Conservation (phyloP, 2,329 filamentous ascomycete species). For the Grosmannia huntii region DNA sequence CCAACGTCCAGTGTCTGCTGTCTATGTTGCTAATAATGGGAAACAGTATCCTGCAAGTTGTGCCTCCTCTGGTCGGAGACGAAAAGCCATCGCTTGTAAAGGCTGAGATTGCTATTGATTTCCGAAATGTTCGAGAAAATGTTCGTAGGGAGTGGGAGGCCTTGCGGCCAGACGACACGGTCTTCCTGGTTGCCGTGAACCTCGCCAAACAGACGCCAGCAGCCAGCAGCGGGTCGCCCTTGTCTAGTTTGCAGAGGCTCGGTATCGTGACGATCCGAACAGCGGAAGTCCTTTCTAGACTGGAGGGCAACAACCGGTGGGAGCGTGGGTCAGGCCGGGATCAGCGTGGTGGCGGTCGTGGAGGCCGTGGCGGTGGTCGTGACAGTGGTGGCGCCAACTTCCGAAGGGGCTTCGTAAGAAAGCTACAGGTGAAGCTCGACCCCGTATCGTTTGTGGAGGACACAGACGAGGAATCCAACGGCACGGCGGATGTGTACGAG, state of each 20-base stretch:
- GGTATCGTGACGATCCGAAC: constrained; percentile 62
- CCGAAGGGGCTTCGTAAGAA: constrained; percentile 46
- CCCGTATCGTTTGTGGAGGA: constrained; percentile 66
- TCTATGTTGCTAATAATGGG: neutral
- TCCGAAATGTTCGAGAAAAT: constrained; percentile 63
- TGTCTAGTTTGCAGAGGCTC: constrained; percentile 42
- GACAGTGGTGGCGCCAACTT: constrained; percentile 34
- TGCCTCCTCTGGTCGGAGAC: constrained; percentile 71
- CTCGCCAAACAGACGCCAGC: constrained; percentile 34
- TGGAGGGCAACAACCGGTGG: constrained; percentile 62
- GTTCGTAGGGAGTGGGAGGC: constrained; percentile 82
- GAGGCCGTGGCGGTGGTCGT: constrained; percentile 37
- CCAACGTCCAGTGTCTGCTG: neutral
- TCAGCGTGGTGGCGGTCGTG: constrained; percentile 17
- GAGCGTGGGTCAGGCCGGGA: constrained; percentile 42
- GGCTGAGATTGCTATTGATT: constrained; percentile 75
- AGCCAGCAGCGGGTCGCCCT: constrained; percentile 10
- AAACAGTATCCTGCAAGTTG: constrained; percentile 64
- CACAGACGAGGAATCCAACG: constrained; percentile 48
- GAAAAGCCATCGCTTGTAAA: constrained; percentile 71
- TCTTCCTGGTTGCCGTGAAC: constrained; percentile 74
- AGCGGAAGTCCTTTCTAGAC: constrained; percentile 73
- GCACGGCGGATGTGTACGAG: constrained; percentile 70
- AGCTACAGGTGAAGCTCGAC: constrained; percentile 73
- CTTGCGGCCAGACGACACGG: constrained; percentile 72